These are phyloP conservation scores for Prunus persica DNA, from an alignment of 306 rosid species.

Conservation along the genomic window Prunus_persica_NCBIv2 NC_034012.1:584001-584500, in stretches of 20 bases:
- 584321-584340: not conserved
- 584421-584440: not conserved
- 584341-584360: not conserved
- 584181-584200: constrained; percentile 62
- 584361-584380: not conserved
- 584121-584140: constrained; percentile 15
- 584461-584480: constrained; percentile 63
- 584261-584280: not conserved
- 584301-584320: not conserved
- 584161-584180: constrained; percentile 46
- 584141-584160: constrained; percentile 40
- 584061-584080: constrained; percentile 27
- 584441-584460: not conserved
- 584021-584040: constrained; percentile 32
- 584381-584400: not conserved
- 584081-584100: constrained; percentile 41
- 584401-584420: not conserved
- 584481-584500: constrained; percentile 65
- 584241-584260: constrained; percentile 3
- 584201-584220: constrained; percentile 60
- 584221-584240: constrained; percentile 63
- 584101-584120: constrained; percentile 35
- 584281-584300: no score
- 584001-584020: constrained; percentile 46
- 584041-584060: constrained; percentile 42